Conservation (phyloP, 106 monocot genomes). For the Posidonia australis region DNA sequence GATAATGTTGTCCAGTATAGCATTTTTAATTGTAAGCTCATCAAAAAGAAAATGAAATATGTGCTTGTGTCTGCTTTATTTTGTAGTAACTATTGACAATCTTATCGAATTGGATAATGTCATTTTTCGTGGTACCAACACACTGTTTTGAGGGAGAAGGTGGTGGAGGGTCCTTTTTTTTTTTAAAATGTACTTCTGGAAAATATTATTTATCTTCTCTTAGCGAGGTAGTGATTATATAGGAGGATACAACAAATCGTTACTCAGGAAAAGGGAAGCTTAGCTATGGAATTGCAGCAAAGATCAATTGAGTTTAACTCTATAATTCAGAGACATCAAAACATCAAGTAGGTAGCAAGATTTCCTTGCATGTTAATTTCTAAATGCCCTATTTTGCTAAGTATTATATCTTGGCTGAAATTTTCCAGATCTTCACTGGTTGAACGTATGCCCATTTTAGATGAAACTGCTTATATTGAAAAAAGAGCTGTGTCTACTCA, state of each 20-base stretch:
- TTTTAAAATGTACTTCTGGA: neutral
- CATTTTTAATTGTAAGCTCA: too few species aligned
- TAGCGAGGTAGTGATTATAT: neutral
- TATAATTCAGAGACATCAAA: constrained; percentile 81
- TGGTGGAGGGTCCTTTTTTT: too few species aligned
- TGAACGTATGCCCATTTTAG: constrained; percentile 82
- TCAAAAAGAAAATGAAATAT: too few species aligned
- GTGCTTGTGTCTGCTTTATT: too few species aligned
- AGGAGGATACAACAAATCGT: constrained; percentile 86
- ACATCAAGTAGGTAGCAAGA: constrained; percentile 40
- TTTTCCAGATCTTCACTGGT: constrained; percentile 64
- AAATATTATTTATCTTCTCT: neutral
- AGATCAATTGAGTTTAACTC: constrained; percentile 93
- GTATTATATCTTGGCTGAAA: too few species aligned
- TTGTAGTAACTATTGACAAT: too few species aligned
- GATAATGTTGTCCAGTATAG: too few species aligned
- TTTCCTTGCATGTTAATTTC: neutral
- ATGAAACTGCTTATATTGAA: constrained; percentile 46
- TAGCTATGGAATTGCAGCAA: constrained; percentile 90
- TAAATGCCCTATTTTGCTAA: too few species aligned
- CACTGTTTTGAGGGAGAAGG: too few species aligned
- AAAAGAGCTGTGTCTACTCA: constrained; percentile 56
- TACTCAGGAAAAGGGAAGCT: constrained; percentile 66
- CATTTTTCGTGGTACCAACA: too few species aligned
- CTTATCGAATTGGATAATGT: too few species aligned